Conservation (phyloP, 1,284 basidiomycete genomes). For the Rhodotorula sp. region DNA sequence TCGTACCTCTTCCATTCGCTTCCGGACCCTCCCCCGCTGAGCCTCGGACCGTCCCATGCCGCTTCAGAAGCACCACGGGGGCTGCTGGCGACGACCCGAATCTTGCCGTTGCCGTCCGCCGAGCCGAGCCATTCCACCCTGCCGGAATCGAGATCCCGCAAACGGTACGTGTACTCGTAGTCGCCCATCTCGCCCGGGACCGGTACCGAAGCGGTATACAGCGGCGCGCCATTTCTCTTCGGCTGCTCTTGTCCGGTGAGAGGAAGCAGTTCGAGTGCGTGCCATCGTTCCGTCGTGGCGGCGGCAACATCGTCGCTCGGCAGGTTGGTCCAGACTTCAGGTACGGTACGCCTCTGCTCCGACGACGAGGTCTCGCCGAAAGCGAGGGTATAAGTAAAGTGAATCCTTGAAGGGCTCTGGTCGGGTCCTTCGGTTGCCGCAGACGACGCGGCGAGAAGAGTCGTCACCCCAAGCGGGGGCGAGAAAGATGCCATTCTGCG, state of each 20-base stretch:
- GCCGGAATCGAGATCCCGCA: not conserved
- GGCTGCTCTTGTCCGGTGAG: too few species aligned
- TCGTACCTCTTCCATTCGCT: not conserved
- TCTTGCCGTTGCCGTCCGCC: conserved; percentile 23
- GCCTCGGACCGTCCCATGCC: not conserved
- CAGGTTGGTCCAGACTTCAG: conserved; percentile 40
- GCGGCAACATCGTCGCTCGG: not conserved
- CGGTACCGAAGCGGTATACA: not conserved
- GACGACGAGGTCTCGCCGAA: too few species aligned
- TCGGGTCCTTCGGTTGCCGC: not conserved
- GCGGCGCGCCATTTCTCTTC: too few species aligned
- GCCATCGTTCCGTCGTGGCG: conserved; percentile 11
- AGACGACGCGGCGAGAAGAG: conserved; percentile 2
- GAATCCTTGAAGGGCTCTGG: not conserved
- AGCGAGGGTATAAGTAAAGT: not conserved
- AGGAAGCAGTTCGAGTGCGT: conserved; percentile 9
- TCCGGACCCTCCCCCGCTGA: not conserved
- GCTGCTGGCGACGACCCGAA: conserved; percentile 4
- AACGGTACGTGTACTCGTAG: conserved; percentile 38
- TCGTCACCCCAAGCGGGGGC: conserved; percentile 3
- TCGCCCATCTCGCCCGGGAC: not conserved
- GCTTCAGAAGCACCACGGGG: too few species aligned
- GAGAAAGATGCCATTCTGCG: not conserved
- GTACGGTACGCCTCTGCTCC: not conserved
- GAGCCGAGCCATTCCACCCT: conserved; percentile 33